Base-by-base conservation (phyloP, 139 green algal genomes). In the Closterium sp. region DNA sequence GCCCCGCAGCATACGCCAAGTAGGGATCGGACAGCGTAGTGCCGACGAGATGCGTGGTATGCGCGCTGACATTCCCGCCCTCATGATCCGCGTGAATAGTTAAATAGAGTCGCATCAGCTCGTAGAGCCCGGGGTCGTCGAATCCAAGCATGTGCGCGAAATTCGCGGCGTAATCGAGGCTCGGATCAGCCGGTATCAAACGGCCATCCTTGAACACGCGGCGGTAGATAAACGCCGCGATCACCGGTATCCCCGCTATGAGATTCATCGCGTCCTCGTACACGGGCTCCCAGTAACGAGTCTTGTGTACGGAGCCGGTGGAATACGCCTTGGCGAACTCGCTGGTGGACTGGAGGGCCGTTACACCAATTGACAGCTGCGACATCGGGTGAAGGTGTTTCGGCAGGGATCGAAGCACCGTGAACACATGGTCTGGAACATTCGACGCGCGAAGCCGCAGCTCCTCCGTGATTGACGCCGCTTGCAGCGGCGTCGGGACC, bases 41-140 rank as follows among this genome's bases (percentile, higher is more conserved):
- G 88, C 97, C 98, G 32, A 99, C 91, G 87, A 90, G 94, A 95
- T 99, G 98, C 3, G 96, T 97, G 33, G 98, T 95, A 93, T 99
- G 98, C 0, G 98, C 98, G 55, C 95, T 97, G 87, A 99, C 98
- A 94, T 99, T 99, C 92, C 98, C 98, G 33, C 98, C 98, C 96
- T 96, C 92, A 84, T 95, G 94, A 84, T 94, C 94, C 28, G 35
- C 95, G 94, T 99, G 98, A 93, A 99, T 99, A 87, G 98, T 99
- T 94, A 98, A 96, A 93, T 99, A 99, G 84, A 99, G 94, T 16
- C 98, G 96, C 95, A 98, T 98, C 92, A 99, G 95, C 96, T 99
- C 98, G 95, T 94, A 33, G 31, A 94, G 95, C 9, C 95, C 86
- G 30, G 43, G 38, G 84, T 96, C 94, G n/a, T 96, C 90, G 90